Evolutionary conservation across 2,329 filamentous ascomycete genomes (phyloP).

Genomic region (Fusarium pseudocircinatum): DNA sequence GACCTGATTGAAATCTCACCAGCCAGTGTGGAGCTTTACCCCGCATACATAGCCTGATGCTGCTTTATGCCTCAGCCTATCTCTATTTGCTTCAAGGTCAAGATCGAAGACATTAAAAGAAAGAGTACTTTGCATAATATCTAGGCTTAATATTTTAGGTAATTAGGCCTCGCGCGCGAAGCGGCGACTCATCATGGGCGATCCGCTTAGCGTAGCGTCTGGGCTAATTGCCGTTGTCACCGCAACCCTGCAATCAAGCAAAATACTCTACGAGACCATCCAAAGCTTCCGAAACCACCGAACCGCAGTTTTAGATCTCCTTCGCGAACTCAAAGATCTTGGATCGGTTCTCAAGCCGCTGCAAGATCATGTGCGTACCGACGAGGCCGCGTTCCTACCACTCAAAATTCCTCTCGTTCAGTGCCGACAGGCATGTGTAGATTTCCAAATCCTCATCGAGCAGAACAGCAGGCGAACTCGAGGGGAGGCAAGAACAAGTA

Average conservation of each 20-base stretch:
- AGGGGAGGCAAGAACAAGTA: constrained; percentile 21
- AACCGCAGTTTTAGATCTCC: constrained; percentile 9
- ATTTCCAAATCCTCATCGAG: constrained; percentile 50
- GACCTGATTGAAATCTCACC: not conserved
- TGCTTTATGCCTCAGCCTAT: not conserved
- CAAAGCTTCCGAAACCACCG: constrained; percentile 29
- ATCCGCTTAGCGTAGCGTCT: constrained; percentile 6
- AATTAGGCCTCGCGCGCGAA: not conserved
- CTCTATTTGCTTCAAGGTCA: not conserved
- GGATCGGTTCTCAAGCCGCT: not conserved
- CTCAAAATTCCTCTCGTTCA: constrained; percentile 49
- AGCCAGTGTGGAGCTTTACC: not conserved
- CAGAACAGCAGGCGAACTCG: constrained; percentile 40
- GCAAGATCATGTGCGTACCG: constrained; percentile 3
- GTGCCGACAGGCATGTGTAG: constrained; percentile 54
- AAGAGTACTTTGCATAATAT: not conserved
- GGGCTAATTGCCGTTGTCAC: constrained; percentile 23
- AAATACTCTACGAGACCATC: constrained; percentile 29
- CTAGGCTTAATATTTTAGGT: not conserved
- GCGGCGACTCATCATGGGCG: not conserved
- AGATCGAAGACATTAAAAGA: not conserved
- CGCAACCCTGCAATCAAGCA: constrained; percentile 28
- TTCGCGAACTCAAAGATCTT: constrained; percentile 10
- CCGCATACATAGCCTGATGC: not conserved
- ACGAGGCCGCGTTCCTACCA: constrained; percentile 19